phyloP scores from a whole-genome alignment of 805 yeast genomes.

The Saccharomycopsis amapae region DNA sequence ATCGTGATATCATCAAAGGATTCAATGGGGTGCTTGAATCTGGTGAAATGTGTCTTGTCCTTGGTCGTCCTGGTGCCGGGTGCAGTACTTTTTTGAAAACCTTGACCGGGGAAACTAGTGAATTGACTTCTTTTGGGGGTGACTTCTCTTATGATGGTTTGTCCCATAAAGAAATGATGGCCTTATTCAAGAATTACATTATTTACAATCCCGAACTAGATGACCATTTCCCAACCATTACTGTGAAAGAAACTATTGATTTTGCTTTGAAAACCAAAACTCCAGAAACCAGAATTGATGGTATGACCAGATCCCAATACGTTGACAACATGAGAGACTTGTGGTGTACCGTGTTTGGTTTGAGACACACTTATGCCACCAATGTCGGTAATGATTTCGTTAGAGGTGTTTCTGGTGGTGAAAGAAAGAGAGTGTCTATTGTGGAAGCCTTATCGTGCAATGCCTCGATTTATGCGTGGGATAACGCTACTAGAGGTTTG shows the following conservation, averaged over 20 bases:
- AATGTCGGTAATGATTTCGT: constrained; percentile 62
- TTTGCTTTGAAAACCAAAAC: constrained; percentile 43
- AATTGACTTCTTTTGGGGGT: constrained; percentile 31
- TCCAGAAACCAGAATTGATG: constrained; percentile 39
- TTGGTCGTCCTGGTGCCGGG: constrained; percentile 78
- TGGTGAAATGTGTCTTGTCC: constrained; percentile 55
- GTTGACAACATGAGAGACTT: constrained; percentile 34
- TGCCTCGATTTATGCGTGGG: constrained; percentile 54
- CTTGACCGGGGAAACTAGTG: constrained; percentile 41
- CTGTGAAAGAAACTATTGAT: constrained; percentile 43
- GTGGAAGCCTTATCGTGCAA: constrained; percentile 55
- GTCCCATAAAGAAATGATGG: constrained; percentile 40
- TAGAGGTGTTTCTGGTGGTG: constrained; percentile 69
- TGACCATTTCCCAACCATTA: constrained; percentile 43
- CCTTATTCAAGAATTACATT: constrained; percentile 39
- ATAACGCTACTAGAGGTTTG: constrained; percentile 64
- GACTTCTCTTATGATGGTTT: constrained; percentile 44
- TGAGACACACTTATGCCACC: constrained; percentile 53
- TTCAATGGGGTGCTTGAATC: constrained; percentile 37
- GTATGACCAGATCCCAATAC: constrained; percentile 38
- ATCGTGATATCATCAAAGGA: constrained; percentile 29
- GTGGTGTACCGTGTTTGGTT: constrained; percentile 42
- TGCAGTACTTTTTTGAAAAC: constrained; percentile 63
- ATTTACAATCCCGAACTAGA: constrained; percentile 47
- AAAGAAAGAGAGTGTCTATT: constrained; percentile 62